Evolutionary conservation across 2,329 filamentous ascomycete genomes (phyloP), one percentile per base, ranked within the genome.

Genomic region (Huntiella moniliformis): DNA sequence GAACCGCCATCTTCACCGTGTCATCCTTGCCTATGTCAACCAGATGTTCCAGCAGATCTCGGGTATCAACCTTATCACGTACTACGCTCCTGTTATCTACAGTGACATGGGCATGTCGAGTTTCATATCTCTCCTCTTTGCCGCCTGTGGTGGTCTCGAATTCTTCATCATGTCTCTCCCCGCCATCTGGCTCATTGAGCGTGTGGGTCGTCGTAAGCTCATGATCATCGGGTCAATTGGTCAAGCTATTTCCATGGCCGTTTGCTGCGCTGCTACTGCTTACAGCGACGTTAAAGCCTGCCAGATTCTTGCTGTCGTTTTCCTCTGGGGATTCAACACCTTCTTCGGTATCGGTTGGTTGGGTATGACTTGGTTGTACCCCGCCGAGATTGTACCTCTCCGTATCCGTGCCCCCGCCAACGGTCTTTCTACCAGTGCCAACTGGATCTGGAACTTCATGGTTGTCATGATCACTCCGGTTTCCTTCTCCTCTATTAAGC

Each of bases 221-320:
- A 84, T 86, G 77, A 61, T 85, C 13, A 73, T 82, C 51, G 79
- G 79, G 45, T 74, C 73, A 34, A 56, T 68, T 1, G 74, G 61
- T 8, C 76, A 77, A 38, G 68, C 67, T 7, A 59, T 75, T 38
- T 71, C 71, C 0, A 58, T 79, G 0, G 64, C 75, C 52, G 71
- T 74, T 49, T 74, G 80, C 57, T 74, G 71, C 1, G 66, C 70
- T 42, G 54, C 60, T 3, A 59, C 65, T 7, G 63, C 64, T 2
- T 46, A 42, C 38, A 53, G 54, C 1, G 12, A 36, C 3, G 3
- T 17, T 6, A 52, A 66, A 52, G 60, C 63, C 43, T 57, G 74
- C 36, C 74, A 74, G 38, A 71, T 76, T 35, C 71, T 66, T 1
- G 75, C 72, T 10, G 73, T 80, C 13, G 74, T 75, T 52, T 79